Base-by-base conservation (phyloP, 768 basidiomycete species). In the Boletus subparvulus region DNA sequence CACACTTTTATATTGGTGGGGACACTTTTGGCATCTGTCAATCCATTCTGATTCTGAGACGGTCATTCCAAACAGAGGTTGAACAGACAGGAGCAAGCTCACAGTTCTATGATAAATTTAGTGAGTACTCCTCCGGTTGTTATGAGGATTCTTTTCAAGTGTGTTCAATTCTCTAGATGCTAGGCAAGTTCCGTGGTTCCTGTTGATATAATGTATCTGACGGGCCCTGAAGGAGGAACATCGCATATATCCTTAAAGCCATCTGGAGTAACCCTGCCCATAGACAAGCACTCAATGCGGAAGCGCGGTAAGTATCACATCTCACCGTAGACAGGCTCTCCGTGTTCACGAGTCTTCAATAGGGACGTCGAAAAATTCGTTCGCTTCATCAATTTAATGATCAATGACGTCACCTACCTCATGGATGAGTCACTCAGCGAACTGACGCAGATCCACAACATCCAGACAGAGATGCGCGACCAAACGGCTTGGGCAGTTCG, bases 21-120 rank as follows among this genome's bases (percentile, higher is more conserved):
- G 67, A 6, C 13, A 26, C 19, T 19, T n/a, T 37, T 24, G 3
- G 14, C 24, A 9, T 53, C 24, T 55, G 40, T 16, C 12, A 26
- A 32, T 19, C 1, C 14, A 24, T 16, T 42, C 21, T 35, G 55
- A 50, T 50, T 26, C 47, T 57, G 43, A 64, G 30, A 44, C 8
- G 9, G 8, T 21, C 42, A 19, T 47, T 46, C 7, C 21, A 36
- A 49, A 54, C 69, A 96, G 96, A 98, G 82, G 94, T 98, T 44
- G 97, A 99, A 71, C 88, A 90, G 64, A 99, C 97, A 0, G 97
- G 97, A 32, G 92, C 94, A 21, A 96, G 94, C 68, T 96, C 94
- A 0, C 96, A 98, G 68, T 98, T 99, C 75, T 98, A 97, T 74
- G 96, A 97, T 72, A 95, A 97, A 85, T 96, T 95, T 67, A 91